Evolutionary conservation across 768 basidiomycete species (phyloP), one percentile per base, ranked within the genome.

Genomic region (Lentinula sp.): DNA sequence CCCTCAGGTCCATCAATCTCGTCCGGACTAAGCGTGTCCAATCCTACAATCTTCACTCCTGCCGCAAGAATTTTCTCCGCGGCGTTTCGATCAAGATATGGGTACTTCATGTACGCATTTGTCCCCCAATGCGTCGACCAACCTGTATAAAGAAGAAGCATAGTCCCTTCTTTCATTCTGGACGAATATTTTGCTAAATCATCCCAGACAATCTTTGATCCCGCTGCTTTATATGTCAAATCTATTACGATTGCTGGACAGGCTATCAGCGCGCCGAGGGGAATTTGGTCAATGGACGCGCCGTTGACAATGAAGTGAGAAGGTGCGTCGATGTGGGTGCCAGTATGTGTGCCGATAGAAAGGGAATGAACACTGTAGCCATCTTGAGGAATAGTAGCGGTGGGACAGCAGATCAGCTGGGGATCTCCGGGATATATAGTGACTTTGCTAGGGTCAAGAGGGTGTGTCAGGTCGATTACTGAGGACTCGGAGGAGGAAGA

Each of bases 311-410:
- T 71, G 74, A 89, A 91, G 67, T 92, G 90, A 54, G 80, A 84
- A 0, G 90, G 90, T 1, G 89, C 87, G 65, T 92, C 90, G 70
- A 91, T 77, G 73, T 92, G 90, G 2, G 90, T 91, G 50, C 89
- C 90, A 1, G 86, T 85, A 67, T 91, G 90, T 1, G 89, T 84
- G 4, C 86, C 81, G 21, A 90, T 66, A 31, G 80, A 73, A 53
- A 92, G 71, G 0, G 75, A 67, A 62, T 79, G 79, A 11, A 87
- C 80, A 53, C 74, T 78, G 66, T 77, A 82, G 40, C 82, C 81
- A 59, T 85, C 77, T 59, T 74, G 68, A 4, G 68, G 60, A 59
- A 85, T 69, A 10, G 78, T 76, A 34, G 77, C 66, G 53, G 70
- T 69, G 21, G 74, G 76, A 15, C 64, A 68, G 59, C 73, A 76